phyloP scores from a whole-genome alignment of 768 basidiomycete genomes.

The Sporobolomyces pararoseus region DNA sequence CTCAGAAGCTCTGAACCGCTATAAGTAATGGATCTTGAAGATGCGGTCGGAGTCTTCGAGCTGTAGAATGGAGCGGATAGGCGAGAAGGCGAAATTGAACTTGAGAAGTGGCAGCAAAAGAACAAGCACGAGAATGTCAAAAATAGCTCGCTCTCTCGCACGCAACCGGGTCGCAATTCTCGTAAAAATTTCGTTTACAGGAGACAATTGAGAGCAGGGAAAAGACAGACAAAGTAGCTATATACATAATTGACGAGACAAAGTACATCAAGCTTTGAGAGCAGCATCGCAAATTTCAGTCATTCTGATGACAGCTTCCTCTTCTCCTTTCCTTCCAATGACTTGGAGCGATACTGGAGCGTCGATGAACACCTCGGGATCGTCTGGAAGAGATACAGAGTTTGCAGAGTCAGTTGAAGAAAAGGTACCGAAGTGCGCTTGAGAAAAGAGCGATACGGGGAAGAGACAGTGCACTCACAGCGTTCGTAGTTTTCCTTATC shows the following conservation, averaged over 20 bases:
- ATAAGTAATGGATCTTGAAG: no score
- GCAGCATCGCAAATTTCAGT: constrained; percentile 63
- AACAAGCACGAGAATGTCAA: no score
- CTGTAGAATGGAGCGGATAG: no score
- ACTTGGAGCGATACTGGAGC: constrained; percentile 66
- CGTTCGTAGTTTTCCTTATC: constrained; percentile 58
- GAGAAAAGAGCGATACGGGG: not conserved
- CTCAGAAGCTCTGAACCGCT: not conserved
- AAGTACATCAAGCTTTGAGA: constrained; percentile 20
- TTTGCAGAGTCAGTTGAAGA: not conserved
- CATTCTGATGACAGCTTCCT: constrained; percentile 70
- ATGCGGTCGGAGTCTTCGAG: no score
- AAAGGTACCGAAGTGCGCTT: no score
- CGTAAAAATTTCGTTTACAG: no score
- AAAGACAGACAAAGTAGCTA: no score
- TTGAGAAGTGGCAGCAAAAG: no score
- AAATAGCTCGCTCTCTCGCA: no score
- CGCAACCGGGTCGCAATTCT: no score
- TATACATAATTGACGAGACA: not conserved
- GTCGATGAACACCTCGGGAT: constrained; percentile 58
- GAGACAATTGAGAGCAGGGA: no score
- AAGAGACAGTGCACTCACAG: constrained; percentile 53
- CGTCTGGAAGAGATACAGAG: constrained; percentile 52
- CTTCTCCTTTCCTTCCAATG: constrained; percentile 66
- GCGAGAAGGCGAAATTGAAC: no score